Percentiles rank a stretch among this genome's conserved stretches.
phyloP scores from a whole-genome alignment of 2,329 filamentous ascomycete species.

The Exutisphaerella laricina region DNA sequence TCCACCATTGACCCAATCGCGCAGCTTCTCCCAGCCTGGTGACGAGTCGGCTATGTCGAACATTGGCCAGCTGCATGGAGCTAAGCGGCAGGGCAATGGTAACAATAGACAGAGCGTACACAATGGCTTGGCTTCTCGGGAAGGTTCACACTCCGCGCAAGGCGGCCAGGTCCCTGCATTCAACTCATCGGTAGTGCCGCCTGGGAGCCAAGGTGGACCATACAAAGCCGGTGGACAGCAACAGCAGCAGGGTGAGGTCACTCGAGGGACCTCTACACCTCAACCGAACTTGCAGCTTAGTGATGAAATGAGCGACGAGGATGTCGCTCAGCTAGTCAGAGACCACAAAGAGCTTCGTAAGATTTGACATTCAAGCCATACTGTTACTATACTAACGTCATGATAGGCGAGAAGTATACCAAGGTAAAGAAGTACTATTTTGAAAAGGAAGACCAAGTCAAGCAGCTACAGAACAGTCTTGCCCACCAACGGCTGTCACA shows the following conservation, averaged over 20 bases:
- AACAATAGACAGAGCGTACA: conserved; percentile 33
- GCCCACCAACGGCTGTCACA: conserved; percentile 93
- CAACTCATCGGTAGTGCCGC: conserved; percentile 42
- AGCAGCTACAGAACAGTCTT: conserved; percentile 93
- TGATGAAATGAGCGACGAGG: conserved; percentile 45
- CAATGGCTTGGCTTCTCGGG: conserved; percentile 27
- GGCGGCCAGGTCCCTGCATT: conserved; percentile 35
- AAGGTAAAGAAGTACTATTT: conserved; percentile 98
- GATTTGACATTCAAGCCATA: conserved; percentile 16
- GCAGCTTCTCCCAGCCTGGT: conserved; percentile 30
- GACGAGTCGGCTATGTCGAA: conserved; percentile 31
- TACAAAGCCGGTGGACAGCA: conserved; percentile 29
- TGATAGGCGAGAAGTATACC: conserved; percentile 86
- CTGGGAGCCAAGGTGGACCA: conserved; percentile 41
- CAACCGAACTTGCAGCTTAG: conserved; percentile 37
- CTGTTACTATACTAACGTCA: conserved; percentile 13
- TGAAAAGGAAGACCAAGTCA: conserved; percentile 82
- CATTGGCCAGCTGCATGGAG: conserved; percentile 27
- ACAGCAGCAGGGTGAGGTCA: conserved; percentile 26
- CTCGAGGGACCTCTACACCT: conserved; percentile 35
- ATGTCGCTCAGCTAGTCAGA: conserved; percentile 43
- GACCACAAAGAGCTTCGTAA: conserved; percentile 48
- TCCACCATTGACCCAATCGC: conserved; percentile 22
- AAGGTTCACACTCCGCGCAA: conserved; percentile 21
- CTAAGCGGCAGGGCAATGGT: conserved; percentile 24